Evolutionary conservation across 2,329 filamentous ascomycete genomes (phyloP).

Genomic region (Xylariaceae sp.): DNA sequence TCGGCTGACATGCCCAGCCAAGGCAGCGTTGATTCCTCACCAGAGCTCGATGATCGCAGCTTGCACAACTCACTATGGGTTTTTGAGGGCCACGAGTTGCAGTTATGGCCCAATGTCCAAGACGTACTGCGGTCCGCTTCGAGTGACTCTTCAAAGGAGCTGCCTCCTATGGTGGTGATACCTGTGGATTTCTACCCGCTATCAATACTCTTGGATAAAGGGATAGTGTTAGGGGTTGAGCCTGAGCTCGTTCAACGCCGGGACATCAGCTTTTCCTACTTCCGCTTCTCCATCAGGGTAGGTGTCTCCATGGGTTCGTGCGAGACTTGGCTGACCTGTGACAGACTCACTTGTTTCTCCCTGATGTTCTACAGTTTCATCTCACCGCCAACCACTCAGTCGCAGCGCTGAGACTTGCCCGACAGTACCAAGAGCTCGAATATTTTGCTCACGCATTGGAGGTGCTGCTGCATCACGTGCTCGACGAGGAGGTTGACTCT

Average conservation of each 20-base stretch:
- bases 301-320: slow-evolving; percentile 25
- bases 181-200: slow-evolving; percentile 93
- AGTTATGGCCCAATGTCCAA: slow-evolving; percentile 82
- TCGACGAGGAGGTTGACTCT: slow-evolving; percentile 87
- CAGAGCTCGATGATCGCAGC: slow-evolving; percentile 33
- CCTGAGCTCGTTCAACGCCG: slow-evolving; percentile 88
- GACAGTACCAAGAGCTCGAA: slow-evolving; percentile 76
- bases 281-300: slow-evolving; percentile 82
- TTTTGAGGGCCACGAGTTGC: slow-evolving; percentile 80
- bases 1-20: slow-evolving; percentile 27
- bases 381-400: slow-evolving; percentile 68
- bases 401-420: slow-evolving; percentile 72
- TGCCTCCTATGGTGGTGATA: slow-evolving; percentile 68
- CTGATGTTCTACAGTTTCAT: slow-evolving; percentile 75
- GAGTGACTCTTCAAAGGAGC: slow-evolving; percentile 56
- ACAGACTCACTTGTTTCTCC: slow-evolving; percentile 86
- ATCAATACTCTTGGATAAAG: slow-evolving; percentile 80
- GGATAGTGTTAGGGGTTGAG: slow-evolving; percentile 83
- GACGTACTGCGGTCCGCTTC: slow-evolving; percentile 70
- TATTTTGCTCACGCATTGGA: slow-evolving; percentile 94
- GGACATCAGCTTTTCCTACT: slow-evolving; percentile 84
- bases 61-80: slow-evolving; percentile 88
- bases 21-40: slow-evolving; percentile 19
- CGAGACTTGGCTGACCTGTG: not conserved
- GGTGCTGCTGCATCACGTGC: slow-evolving; percentile 81